phyloP scores from a whole-genome alignment of 1,284 basidiomycete genomes.

The Boletus coffeatus region DNA sequence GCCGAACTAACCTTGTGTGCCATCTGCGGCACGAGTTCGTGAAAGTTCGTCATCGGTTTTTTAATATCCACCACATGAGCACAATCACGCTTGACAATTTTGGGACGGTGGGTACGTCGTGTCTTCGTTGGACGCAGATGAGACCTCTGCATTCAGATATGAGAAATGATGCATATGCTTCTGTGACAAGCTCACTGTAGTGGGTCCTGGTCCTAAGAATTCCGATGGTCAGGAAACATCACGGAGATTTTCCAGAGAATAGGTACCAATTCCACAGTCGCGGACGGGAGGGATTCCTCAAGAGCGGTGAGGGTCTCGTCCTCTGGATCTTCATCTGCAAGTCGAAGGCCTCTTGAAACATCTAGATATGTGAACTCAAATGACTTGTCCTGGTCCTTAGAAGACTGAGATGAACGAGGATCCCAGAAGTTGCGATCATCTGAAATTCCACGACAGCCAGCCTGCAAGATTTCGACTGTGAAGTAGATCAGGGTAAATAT shows the following conservation, averaged over 20 bases:
- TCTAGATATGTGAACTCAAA: too few relatives aligned
- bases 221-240: conserved; percentile 1
- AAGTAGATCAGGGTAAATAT: too few relatives aligned
- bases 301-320: conserved; percentile 40
- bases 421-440: too few relatives aligned
- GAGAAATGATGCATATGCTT: conserved; percentile 8
- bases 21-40: conserved; percentile 86
- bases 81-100: conserved; percentile 87
- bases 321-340: conserved; percentile 46
- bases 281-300: conserved; percentile 22
- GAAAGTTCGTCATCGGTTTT: conserved; percentile 84
- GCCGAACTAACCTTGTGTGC: conserved; percentile 62
- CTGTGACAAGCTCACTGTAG: conserved; percentile 46
- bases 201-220: conserved; percentile 38
- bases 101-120: conserved; percentile 36
- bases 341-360: conserved; percentile 46
- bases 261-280: conserved; percentile 16
- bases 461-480: too few relatives aligned
- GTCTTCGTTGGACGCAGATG: conserved; percentile 51
- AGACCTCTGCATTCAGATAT: conserved; percentile 37
- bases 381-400: too few relatives aligned
- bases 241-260: neutral
- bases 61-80: conserved; percentile 96
- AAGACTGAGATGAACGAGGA: too few relatives aligned
- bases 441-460: too few relatives aligned